These are phyloP conservation scores for Sporothrix protearum DNA, from an alignment of 2,329 filamentous ascomycete genomes.

Conservation along the genomic window DNA sequence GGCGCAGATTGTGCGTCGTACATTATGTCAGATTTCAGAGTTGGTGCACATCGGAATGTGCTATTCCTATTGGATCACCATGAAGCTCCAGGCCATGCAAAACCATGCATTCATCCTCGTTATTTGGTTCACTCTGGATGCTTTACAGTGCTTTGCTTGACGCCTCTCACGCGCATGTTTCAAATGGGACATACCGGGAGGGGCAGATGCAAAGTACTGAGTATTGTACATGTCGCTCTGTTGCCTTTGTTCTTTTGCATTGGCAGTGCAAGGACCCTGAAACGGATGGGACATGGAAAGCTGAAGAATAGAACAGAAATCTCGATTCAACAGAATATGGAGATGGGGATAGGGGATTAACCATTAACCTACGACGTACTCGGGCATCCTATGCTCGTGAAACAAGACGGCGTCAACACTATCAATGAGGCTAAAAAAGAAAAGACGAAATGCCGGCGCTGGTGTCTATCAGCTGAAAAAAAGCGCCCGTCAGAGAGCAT, in stretches of 20 bases:
- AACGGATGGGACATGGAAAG: background rate
- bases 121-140: background rate
- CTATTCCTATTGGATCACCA: background rate
- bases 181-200: background rate
- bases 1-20: no score
- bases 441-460: conserved; percentile 3
- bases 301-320: conserved; percentile 1
- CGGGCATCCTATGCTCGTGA: background rate
- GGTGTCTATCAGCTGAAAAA: background rate
- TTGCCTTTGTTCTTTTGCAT: background rate
- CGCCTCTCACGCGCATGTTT: conserved; percentile 17
- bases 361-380: background rate
- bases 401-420: conserved; percentile 15
- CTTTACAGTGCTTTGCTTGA: background rate
- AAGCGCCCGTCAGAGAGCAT: no score
- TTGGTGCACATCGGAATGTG: background rate
- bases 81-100: background rate
- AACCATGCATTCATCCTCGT: background rate
- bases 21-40: background rate
- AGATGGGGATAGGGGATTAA: background rate
- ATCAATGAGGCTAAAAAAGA: background rate
- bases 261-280: conserved; percentile 2
- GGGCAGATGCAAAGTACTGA: background rate
- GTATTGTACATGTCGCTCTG: no score
- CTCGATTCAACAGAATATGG: background rate